Base-by-base conservation (phyloP, 352 stramenopile species). In the Thalassiosira livingstoniorum region DNA sequence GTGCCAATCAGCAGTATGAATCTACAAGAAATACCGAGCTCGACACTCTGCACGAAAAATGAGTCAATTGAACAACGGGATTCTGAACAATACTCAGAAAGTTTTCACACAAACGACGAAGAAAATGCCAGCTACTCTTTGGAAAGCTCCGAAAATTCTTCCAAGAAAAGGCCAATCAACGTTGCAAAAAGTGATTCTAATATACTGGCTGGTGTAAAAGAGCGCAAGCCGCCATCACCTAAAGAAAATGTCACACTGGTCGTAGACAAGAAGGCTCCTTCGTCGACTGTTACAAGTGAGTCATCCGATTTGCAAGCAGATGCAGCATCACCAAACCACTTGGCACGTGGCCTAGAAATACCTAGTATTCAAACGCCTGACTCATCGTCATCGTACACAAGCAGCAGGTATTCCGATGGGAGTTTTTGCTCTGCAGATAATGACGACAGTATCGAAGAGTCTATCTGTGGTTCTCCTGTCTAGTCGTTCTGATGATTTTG, bases 381-480 rank as follows among this genome's bases (percentile, higher is more conserved):
- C 2, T 32, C 31, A 61, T 39, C 23, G 61, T 72, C 62, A 29
- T 60, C 62, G 34, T 7, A 25, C 45, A 47, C 63, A 4, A 58
- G 11, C 15, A 61, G 45, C 61, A 32, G 7, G 2, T 45, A 27
- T 23, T 72, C 51, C 34, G n/a, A 21, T 29, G 42, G 35, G 58
- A 72, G 63, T 32, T 72, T 72, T 61, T 72, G 29, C 43, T 58
- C 63, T 3, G 63, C 53, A 15, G 63, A 72, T 4, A 43, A 72
- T 7, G 7, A 47, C 15, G 39, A 47, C n/a, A n/a, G n/a, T n/a
- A n/a, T n/a, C n/a, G n/a, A n/a, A n/a, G n/a, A n/a, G n/a, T n/a
- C n/a, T n/a, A n/a, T n/a, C n/a, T n/a, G n/a, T n/a, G n/a, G n/a
- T n/a, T n/a, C n/a, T n/a, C n/a, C n/a, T n/a, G n/a, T n/a, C n/a